Evolutionary conservation across 2,329 filamentous ascomycete genomes (phyloP).

Genomic region (Cytospora paraplurivora): DNA sequence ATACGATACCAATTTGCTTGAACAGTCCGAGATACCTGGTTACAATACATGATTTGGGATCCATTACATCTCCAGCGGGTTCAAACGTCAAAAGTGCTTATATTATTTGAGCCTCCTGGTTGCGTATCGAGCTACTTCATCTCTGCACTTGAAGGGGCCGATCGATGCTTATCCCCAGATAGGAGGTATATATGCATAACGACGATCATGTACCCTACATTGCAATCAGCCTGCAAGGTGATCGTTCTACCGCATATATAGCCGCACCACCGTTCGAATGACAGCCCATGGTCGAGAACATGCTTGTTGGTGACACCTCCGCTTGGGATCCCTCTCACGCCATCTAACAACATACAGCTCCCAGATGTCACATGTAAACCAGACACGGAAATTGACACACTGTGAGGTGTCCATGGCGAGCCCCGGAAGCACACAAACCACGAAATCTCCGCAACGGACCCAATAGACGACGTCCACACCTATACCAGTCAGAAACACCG

Average conservation of each 20-base stretch:
- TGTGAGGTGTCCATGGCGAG: background rate
- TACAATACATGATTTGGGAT: background rate
- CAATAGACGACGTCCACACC: background rate
- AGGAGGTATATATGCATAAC: background rate
- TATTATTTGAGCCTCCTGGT: background rate
- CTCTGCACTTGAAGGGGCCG: background rate
- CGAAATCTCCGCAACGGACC: background rate
- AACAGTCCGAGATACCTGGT: slow-evolving; percentile 12
- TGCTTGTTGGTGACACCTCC: background rate
- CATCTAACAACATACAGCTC: background rate
- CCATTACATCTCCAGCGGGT: background rate
- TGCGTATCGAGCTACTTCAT: background rate
- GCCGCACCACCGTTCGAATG: background rate
- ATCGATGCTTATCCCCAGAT: background rate
- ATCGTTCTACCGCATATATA: background rate
- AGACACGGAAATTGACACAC: background rate
- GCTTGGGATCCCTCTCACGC: too few relatives aligned
- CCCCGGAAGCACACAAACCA: background rate
- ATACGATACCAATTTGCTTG: slow-evolving; percentile 28
- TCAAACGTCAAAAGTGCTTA: too few relatives aligned
- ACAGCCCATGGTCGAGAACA: background rate
- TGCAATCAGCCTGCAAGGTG: background rate
- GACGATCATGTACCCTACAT: background rate
- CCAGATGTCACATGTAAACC: background rate
- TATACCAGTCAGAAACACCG: background rate